Evolutionary conservation across 345 rosid species (phyloP), one percentile per base, ranked within the genome.

Genomic region (Eutrema japonicum): DNA sequence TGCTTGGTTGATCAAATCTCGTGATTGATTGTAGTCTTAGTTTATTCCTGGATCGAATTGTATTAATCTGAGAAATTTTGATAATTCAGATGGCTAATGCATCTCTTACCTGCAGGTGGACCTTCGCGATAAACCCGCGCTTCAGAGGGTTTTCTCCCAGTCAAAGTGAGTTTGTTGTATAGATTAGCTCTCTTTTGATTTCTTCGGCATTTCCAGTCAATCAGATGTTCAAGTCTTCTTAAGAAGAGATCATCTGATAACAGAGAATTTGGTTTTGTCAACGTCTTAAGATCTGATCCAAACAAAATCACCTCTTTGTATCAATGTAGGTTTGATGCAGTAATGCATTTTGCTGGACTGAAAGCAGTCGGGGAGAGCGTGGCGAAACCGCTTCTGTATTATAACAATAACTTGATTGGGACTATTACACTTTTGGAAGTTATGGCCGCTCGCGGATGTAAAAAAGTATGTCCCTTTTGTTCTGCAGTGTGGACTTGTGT

Each of bases 311-410:
- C 35, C 4, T 30, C 0, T 27, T n/a, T 63, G 65, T 0, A 9
- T 40, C 64, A 47, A 64, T 78, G 58, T 79, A 95, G 99, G 83
- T 92, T 92, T 77, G 96, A 95, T 84, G 93, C 94, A 73, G 99
- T 92, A 37, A 89, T 95, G 61, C 99, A 95, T 75, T 90, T 95
- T 84, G 99, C 99, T 84, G 99, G 99, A 77, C 78, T 92, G 70
- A 95, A 95, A 85, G 98, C 99, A 3, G 99, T 92, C 2, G 99
- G 98, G 35, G 97, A 95, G 81, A 95, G 99, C 70, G 94, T 92
- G 66, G 80, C 79, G 58, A 88, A 95, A 40, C 99, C 98, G 10
- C 77, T 90, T 83, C 82, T 90, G 8, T 96, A 92, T 71, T 90
- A 76, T 74, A 58, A 96, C 77, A 96, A 96, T 77, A 96, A 96